Conservation (phyloP, 495 filamentous ascomycete species). For the Pseudomonodictys pantanalensis region DNA sequence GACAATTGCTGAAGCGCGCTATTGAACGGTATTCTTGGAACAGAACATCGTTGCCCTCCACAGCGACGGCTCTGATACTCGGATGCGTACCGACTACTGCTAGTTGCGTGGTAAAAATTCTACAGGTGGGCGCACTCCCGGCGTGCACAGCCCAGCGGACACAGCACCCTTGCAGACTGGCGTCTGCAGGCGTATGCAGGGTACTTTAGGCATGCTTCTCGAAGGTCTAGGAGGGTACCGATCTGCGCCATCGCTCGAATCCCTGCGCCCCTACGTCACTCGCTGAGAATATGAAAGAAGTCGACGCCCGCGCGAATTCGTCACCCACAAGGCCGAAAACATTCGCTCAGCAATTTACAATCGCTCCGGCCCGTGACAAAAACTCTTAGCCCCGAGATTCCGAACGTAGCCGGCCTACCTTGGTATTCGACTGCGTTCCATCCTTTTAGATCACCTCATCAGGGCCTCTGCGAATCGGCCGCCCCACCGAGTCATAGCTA, state of each 20-base stretch:
- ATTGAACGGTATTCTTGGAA: conserved; percentile 24
- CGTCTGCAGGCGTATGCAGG: no score
- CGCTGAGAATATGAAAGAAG: neutral
- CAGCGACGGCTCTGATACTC: neutral
- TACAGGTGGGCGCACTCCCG: neutral
- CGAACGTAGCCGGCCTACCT: conserved; percentile 15
- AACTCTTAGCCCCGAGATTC: conserved; percentile 13
- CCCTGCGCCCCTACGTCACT: neutral
- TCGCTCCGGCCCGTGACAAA: conserved; percentile 18
- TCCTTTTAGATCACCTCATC: conserved; percentile 32
- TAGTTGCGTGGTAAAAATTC: neutral
- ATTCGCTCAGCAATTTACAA: conserved; percentile 33
- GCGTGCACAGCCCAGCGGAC: neutral
- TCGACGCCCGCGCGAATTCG: neutral
- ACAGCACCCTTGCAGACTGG: no score
- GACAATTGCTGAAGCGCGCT: neutral
- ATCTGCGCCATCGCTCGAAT: neutral
- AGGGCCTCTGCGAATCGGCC: conserved; percentile 3
- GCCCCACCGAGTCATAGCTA: conserved; percentile 15
- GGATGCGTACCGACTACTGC: conserved; percentile 2
- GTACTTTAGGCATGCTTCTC: neutral
- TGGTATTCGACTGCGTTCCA: conserved; percentile 29
- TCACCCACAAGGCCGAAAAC: conserved; percentile 12
- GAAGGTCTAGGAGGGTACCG: neutral
- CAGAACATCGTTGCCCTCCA: conserved; percentile 12